Evolutionary conservation across 75 land plant species (phyloP), one percentile per base, ranked within the genome.

Genomic region (Cunninghamia lanceolata): DNA sequence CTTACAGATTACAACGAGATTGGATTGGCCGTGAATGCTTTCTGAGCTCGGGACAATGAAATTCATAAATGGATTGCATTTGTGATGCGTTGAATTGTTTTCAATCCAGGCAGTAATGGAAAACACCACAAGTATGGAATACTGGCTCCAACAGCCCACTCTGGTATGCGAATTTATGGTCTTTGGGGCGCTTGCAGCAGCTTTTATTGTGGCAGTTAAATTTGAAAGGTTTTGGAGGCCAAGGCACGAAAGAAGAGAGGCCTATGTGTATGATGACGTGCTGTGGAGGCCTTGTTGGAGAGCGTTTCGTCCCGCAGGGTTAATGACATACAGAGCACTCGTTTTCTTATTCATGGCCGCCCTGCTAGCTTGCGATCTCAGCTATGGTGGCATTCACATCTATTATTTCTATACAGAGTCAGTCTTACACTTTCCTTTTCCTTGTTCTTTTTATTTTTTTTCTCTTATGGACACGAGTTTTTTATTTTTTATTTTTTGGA

Each of bases 271-370:
- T 85, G 89, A 85, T 2, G 93, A 92, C 79, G 95, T 96, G 73
- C 88, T 90, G 77, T 97, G 99, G 99, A 90, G 84, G 86, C 92
- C 98, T 19, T 94, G 95, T 68, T 85, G 95, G 5, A 92, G 87
- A 56, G 85, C 74, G 3, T 81, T 97, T 10, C 92, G 88, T 75
- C 99, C 99, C 43, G 90, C 80, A 84, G 95, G 93, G 94, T 84
- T 97, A 78, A 91, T 97, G 76, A 87, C 84, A 42, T 96, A 92
- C 82, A 91, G 99, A 53, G 82, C 89, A 38, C 3, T 93, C 34
- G 91, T 93, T 34, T 91, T 97, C 84, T 28, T 85, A 35, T 87
- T 95, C 77, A 59, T 89, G n/a, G 80, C 86, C 32, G 82, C 84
- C 43, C 28, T 86, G 16, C 83, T 91, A 40, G 56, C 80, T 16